phyloP scores from a whole-genome alignment of 495 filamentous ascomycete genomes.

The Platismatia glauca region DNA sequence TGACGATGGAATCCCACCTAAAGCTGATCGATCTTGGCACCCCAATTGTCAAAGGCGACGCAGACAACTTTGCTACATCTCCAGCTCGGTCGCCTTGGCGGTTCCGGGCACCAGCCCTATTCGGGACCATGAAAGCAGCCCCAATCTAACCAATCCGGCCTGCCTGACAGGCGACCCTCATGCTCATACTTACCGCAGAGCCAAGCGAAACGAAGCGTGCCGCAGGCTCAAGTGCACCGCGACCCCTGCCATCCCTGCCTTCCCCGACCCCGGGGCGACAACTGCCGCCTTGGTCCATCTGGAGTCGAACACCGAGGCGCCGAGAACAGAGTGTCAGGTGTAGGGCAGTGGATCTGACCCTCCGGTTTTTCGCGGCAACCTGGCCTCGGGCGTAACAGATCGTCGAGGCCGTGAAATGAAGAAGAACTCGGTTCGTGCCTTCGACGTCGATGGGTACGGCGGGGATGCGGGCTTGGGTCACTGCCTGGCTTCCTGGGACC shows the following conservation, averaged over 20 bases:
- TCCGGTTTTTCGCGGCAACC: not conserved
- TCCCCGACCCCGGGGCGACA: not conserved
- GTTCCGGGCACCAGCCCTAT: not conserved
- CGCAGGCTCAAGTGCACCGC: not conserved
- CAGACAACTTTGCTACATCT: not conserved
- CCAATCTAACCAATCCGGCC: not conserved
- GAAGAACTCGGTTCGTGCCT: not conserved
- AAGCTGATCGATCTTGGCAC: not conserved
- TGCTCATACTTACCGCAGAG: not conserved
- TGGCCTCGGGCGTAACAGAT: not conserved
- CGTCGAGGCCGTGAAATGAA: not conserved
- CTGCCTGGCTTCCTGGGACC: not conserved
- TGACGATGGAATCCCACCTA: not conserved
- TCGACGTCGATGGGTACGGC: not conserved
- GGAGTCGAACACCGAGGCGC: not conserved
- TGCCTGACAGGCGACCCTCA: not conserved
- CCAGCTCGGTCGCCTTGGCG: not conserved
- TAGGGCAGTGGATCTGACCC: not conserved
- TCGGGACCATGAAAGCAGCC: not conserved
- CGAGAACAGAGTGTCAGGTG: not conserved
- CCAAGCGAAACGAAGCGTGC: not conserved
- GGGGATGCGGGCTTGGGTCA: not conserved
- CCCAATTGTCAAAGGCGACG: not conserved
- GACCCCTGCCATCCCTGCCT: not conserved
- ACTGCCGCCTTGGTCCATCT: not conserved